These are phyloP conservation scores for Suillus tomentosus DNA, from an alignment of 768 basidiomycete species.

Conservation along the genomic window DNA sequence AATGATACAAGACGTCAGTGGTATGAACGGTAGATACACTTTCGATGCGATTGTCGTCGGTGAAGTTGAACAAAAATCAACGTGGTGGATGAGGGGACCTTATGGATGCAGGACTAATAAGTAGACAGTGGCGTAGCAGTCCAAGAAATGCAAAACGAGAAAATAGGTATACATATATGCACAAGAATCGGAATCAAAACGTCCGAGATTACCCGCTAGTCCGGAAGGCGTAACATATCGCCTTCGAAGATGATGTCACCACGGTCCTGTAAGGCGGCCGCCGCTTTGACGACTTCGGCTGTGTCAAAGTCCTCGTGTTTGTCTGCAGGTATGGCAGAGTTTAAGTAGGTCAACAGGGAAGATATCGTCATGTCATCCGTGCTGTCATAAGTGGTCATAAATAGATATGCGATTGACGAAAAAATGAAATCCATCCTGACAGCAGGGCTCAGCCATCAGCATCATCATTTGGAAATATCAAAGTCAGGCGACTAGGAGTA, in stretches of 20 bases:
- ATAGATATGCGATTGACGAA: conserved; percentile 63
- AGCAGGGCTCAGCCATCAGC: neutral
- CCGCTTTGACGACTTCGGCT: conserved; percentile 60
- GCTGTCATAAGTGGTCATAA: conserved; percentile 64
- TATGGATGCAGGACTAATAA: neutral
- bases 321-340: conserved; percentile 73
- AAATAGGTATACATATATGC: conserved; percentile 8
- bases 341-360: conserved; percentile 67
- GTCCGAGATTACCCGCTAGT: conserved; percentile 15
- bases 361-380: conserved; percentile 73
- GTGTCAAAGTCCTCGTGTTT: conserved; percentile 86
- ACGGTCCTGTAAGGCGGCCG: conserved; percentile 46
- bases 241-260: conserved; percentile 54
- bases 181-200: neutral
- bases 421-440: conserved; percentile 61
- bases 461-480: conserved; percentile 14
- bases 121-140: neutral
- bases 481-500: conserved; percentile 12
- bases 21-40: conserved; percentile 5
- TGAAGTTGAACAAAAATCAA: neutral
- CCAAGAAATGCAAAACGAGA: conserved; percentile 10
- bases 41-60: conserved; percentile 4
- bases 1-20: neutral
- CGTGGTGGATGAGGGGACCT: neutral
- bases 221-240: conserved; percentile 39